Base-by-base conservation (phyloP, 2,329 filamentous ascomycete species). In the Mycosphaerella arachidis region DNA sequence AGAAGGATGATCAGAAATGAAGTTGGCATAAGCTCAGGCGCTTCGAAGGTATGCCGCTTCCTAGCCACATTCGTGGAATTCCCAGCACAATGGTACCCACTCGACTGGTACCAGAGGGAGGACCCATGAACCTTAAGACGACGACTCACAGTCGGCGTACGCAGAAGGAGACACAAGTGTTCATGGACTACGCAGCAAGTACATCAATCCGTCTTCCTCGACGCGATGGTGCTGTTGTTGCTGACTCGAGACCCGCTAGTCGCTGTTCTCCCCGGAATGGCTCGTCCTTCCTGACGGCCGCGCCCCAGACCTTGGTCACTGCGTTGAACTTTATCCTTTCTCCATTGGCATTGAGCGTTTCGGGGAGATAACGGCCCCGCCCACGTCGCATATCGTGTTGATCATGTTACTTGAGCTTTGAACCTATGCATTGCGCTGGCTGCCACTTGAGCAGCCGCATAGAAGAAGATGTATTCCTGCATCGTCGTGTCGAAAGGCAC, bases 361-460 rank as follows among this genome's bases (percentile, higher is more conserved):
- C 60, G 57, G 59, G 58, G 55, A 51, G 48, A 29, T 16, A 13
- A 52, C 60, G 56, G 57, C 62, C 57, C 62, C 60, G 62, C 58
- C 51, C 56, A 43, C 40, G 55, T 60, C 60, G 60, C 62, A 60
- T 62, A 56, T 60, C 50, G n/a, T 12, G 27, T 53, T 18, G 53
- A 45, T 55, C 62, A 64, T 53, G 62, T 64, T 54, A 57, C 59
- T 43, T 59, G 46, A 3, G 24, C n/a, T 55, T 4, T 27, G 53
- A 45, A 33, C 27, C 31, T 24, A 9, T n/a, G n/a, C n/a, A n/a
- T 16, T 8, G 40, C 40, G n/a, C 4, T 43, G 40, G 4, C 8
- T n/a, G 40, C 5, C 13, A 43, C 40, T 43, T n/a, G 40, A 8
- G 40, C 40, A 43, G 40, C 13, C 16, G 40, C 16, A 16, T 10